Evolutionary conservation across 1,284 basidiomycete species (phyloP).

Genomic region (Takashimella tepidaria): DNA sequence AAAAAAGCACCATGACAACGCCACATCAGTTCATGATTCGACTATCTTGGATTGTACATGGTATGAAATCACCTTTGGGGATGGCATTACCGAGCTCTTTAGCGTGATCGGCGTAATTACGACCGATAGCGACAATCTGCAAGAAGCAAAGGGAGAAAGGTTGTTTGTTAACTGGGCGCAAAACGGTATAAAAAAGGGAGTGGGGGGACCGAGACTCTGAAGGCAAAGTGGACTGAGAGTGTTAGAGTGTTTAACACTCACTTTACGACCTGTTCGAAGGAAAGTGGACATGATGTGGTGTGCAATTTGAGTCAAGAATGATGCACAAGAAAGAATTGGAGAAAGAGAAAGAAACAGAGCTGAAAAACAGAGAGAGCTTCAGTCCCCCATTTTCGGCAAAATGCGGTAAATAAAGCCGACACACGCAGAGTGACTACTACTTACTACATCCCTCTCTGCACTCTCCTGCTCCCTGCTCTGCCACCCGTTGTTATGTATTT

Average conservation of each 20-base stretch:
- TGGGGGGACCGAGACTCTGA: neutral
- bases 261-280: conserved; percentile 50
- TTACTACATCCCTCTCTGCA: too few species aligned
- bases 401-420: too few species aligned
- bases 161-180: neutral
- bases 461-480: too few species aligned
- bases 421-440: too few species aligned
- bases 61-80: conserved; percentile 55
- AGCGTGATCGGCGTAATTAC: conserved; percentile 65
- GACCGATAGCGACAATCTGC: conserved; percentile 76
- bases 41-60: neutral
- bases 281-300: conserved; percentile 40
- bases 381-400: too few species aligned
- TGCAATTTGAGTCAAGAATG: too few species aligned
- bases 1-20: too few species aligned
- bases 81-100: conserved; percentile 86
- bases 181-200: too few species aligned
- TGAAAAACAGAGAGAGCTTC: too few species aligned
- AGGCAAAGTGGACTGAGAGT: neutral
- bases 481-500: too few species aligned
- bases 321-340: neutral
- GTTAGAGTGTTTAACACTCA: conserved; percentile 12
- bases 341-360: neutral
- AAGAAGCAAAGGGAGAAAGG: too few species aligned
- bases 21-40: neutral